Evolutionary conservation across 2,329 filamentous ascomycete genomes (phyloP), one percentile per base, ranked within the genome.

Genomic region (Colletotrichum spaethianum): DNA sequence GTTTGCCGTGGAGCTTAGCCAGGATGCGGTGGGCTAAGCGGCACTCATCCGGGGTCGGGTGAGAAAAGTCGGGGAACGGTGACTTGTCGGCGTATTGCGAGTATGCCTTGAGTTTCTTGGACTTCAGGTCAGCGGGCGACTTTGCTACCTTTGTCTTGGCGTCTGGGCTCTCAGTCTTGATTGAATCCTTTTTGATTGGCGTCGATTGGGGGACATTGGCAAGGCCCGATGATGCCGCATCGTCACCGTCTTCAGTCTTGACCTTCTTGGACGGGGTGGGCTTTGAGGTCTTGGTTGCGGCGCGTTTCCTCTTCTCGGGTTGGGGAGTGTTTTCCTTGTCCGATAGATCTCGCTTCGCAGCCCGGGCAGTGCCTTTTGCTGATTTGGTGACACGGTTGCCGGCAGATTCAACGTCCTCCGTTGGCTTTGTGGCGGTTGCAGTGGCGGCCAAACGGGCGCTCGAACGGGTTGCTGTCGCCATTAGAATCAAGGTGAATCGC

Each of bases 1-100:
- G 87, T 64, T 88, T 85, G 14, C 93, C 93, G 78, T 96, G 93
- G 0, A 91, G 81, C 8, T 83, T 83, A 2, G 90, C 86, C 0
- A 96, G 88, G 33, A 95, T 86, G 4, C 83, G 82, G 72, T 91
- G 90, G n/a, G 94, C 92, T 68, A 91, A 86, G 72, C 88, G 84
- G 80, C 93, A 94, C 78, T 95, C 92, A 38, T 88, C 86, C 0
- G 88, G 79, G 0, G 92, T 94, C 0, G 93, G 93, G 74, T 87
- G 90, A 3, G 82, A 77, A 78, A 92, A 93, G 69, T 90, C 85
- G 0, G 93, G 93, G 75, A 92, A 96, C 0, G 93, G 93, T 1
- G 91, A 86, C 28, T 79, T 76, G 44, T 79, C 77, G 44, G 79
- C 79, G 76, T 83, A 83, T 48, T 83, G 79, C 1, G 81, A 64